phyloP scores from a whole-genome alignment of 257 asterid genomes.

The Nicotiana benthamiana region DNA sequence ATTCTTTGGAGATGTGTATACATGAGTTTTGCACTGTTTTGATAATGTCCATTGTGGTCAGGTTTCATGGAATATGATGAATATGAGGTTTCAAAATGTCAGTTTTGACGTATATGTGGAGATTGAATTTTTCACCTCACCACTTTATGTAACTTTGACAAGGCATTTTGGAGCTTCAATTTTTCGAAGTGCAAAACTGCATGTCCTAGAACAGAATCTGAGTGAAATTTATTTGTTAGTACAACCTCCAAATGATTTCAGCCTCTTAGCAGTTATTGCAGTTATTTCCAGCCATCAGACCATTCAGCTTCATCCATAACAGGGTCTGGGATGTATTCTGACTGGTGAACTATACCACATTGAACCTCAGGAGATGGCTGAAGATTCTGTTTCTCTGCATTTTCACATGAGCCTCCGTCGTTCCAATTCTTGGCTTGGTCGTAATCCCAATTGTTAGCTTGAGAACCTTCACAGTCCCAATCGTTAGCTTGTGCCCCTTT shows the following conservation, averaged over 20 bases:
- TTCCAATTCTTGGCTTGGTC: background rate
- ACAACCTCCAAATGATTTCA: background rate
- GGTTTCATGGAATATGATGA: background rate
- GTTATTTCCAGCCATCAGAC: conserved; percentile 33
- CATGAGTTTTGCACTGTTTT: background rate
- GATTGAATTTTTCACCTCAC: background rate
- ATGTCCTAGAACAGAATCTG: background rate
- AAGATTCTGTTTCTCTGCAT: background rate
- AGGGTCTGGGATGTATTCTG: conserved; percentile 12
- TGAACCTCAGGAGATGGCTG: conserved; percentile 13
- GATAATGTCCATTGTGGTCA: background rate
- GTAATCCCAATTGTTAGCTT: background rate
- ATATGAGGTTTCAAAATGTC: background rate
- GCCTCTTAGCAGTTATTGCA: background rate
- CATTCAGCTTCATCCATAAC: conserved; percentile 28
- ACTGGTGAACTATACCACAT: conserved; percentile 8
- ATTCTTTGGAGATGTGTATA: background rate
- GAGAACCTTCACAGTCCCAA: background rate
- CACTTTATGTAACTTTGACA: background rate
- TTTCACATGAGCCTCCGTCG: background rate
- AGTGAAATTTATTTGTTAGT: background rate
- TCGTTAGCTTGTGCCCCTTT: background rate
- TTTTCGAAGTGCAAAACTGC: background rate
- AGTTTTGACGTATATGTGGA: background rate
- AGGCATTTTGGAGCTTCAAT: background rate